Conservation (phyloP, 2,329 filamentous ascomycete species). For the Colletotrichum agaves region DNA sequence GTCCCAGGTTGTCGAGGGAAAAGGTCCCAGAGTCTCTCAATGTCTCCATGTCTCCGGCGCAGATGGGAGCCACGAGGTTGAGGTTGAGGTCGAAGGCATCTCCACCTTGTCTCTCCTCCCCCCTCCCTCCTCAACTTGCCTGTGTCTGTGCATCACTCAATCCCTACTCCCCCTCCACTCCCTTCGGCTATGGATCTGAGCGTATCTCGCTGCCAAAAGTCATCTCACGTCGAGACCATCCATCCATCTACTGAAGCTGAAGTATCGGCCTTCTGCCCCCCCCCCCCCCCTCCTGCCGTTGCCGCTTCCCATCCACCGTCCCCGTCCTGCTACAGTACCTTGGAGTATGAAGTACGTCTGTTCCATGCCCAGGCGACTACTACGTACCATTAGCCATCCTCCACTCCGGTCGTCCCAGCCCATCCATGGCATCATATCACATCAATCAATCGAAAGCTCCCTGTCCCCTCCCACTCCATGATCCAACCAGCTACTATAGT, state of each 20-base stretch:
- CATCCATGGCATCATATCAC: too few relatives aligned
- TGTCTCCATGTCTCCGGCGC: too few relatives aligned
- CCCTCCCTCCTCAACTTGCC: not conserved
- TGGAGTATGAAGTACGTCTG: too few relatives aligned
- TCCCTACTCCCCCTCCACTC: not conserved
- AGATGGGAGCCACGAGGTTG: too few relatives aligned
- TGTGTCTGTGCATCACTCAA: not conserved
- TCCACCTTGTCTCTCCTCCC: not conserved
- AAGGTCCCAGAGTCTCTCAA: too few relatives aligned
- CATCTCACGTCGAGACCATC: not conserved
- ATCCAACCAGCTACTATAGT: not conserved
- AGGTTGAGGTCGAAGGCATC: not conserved
- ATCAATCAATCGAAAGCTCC: too few relatives aligned
- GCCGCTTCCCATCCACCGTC: not conserved
- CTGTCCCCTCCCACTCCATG: not conserved
- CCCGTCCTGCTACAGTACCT: too few relatives aligned
- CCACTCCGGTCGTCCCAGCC: not conserved
- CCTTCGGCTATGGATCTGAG: not conserved
- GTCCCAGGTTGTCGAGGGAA: conserved; percentile 3
- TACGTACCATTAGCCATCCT: not conserved
- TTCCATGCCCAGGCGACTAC: too few relatives aligned
- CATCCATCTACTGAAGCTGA: too few relatives aligned
- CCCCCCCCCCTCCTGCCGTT: not conserved
- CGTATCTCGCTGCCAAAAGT: not conserved
- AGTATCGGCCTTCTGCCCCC: too few relatives aligned